Base-by-base conservation (phyloP, 106 monocot species). In the Dendrobium officinale region DNA sequence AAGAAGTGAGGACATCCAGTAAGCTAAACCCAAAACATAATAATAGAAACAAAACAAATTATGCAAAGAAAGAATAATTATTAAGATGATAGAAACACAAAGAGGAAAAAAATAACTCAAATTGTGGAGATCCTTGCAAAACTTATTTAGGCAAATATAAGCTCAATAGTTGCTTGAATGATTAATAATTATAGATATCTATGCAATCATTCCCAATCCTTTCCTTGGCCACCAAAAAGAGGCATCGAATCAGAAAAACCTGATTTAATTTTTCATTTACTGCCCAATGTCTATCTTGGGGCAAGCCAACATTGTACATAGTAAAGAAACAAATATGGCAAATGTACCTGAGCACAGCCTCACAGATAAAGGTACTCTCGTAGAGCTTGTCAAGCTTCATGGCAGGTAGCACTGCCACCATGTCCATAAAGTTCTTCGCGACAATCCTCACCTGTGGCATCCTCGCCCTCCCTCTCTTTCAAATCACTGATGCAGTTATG, bases 341-440 rank as follows among this genome's bases (percentile, higher is more conserved):
- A 8, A 6, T 10, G 18, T 43, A 95, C 99, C 99, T 91, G 79
- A 95, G 87, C 55, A 99, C 84, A 45, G 99, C 95, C 82, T 99
- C 91, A 68, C 99, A 99, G 55, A 99, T 99, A 88, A 99, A 95
- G 81, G 83, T 67, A 86, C 86, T 95, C 75, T 99, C 95, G 79
- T 99, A 99, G 51, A 99, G 93, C 81, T 85, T 89, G 80, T 99
- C 95, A 18, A 99, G 92, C 86, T 93, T 93, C 75, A 86, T 61
- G 61, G 99, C 90, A 0, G 99, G 95, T 55, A 99, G 77, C n/a
- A 89, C 95, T 19, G 99, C 95, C 88, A 99, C 99, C 99, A 95
- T 91, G 85, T 99, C 99, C 99, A 99, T 99, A 81, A 99, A 99
- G 73, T 99, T 95, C 83, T 83, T 89, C 72, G 99, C 93, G 2